Percentiles rank a stretch among this genome's conserved stretches.
Conservation (phyloP, 192 early-diverging fungal species). For the Umbelopsis sp. region DNA sequence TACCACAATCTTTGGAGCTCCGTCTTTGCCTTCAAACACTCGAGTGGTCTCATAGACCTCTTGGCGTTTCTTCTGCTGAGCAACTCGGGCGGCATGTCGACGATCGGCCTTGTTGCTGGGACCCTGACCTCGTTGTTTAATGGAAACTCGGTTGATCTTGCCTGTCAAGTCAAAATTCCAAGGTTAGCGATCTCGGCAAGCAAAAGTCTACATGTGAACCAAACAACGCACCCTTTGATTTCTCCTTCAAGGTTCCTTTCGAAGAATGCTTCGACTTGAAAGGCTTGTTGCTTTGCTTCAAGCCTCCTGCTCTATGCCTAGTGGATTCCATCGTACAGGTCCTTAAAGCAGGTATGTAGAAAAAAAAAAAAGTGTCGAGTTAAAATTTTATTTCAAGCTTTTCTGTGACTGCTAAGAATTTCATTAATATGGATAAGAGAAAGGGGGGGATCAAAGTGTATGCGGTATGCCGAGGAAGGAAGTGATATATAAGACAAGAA, state of each 20-base stretch:
- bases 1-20: conserved; percentile 86
- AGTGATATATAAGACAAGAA: too few species aligned
- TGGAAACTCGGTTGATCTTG: conserved; percentile 61
- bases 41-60: conserved; percentile 70
- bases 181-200: neutral
- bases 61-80: conserved; percentile 83
- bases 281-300: conserved; percentile 94
- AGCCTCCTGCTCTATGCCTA: conserved; percentile 73
- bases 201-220: neutral
- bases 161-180: conserved; percentile 42
- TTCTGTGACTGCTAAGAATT: conserved; percentile 14
- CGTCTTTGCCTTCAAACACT: conserved; percentile 81
- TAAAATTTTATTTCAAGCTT: conserved; percentile 14
- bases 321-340: neutral
- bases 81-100: conserved; percentile 75
- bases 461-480: neutral
- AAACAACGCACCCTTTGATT: conserved; percentile 66
- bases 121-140: conserved; percentile 59
- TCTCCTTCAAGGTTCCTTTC: conserved; percentile 79
- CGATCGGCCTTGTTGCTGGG: conserved; percentile 72
- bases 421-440: conserved; percentile 2
- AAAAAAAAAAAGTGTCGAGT: conserved; percentile 15
- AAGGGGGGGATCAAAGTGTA: neutral
- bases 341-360: neutral
- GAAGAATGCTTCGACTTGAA: conserved; percentile 94